A percentile compares a stretch with the other conserved stretches of the same genome.
Conservation (phyloP, 23 red algal species). For the Gracilariopsis chorda region DNA sequence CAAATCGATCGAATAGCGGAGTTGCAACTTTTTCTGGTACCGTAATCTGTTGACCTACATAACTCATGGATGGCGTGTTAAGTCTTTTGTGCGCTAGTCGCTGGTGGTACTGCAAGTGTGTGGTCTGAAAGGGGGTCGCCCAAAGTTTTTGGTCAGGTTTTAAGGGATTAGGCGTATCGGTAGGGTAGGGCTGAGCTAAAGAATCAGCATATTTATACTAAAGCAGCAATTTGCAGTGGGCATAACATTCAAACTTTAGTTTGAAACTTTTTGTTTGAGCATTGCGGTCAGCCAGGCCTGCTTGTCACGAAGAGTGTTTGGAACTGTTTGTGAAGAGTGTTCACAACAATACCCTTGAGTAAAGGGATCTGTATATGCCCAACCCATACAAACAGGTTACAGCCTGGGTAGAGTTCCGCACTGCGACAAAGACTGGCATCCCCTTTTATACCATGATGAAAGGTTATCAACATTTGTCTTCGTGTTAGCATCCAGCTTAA, state of each 20-base stretch:
- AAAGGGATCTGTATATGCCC: background rate
- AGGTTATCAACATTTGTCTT: background rate
- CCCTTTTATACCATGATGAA: background rate
- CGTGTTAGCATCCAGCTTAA: background rate
- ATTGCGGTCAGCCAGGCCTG: background rate
- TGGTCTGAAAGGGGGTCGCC: too few species aligned
- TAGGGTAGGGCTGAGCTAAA: too few species aligned
- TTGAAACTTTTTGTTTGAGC: background rate
- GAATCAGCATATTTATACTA: too few species aligned
- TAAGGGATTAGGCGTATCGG: too few species aligned
- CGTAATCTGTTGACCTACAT: too few species aligned
- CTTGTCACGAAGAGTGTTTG: background rate
- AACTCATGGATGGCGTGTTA: too few species aligned
- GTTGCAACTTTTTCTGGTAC: too few species aligned
- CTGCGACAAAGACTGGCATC: background rate
- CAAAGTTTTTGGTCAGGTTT: too few species aligned
- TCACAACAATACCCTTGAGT: background rate
- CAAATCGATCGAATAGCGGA: too few species aligned
- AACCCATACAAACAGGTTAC: background rate
- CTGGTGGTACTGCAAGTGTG: too few species aligned
- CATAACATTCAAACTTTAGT: slow-evolving; percentile 3
- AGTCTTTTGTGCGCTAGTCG: too few species aligned
- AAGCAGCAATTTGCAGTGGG: background rate
- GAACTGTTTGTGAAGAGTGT: background rate
- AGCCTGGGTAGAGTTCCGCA: background rate